phyloP scores from a whole-genome alignment of 345 rosid species.

The Linum tenue region DNA sequence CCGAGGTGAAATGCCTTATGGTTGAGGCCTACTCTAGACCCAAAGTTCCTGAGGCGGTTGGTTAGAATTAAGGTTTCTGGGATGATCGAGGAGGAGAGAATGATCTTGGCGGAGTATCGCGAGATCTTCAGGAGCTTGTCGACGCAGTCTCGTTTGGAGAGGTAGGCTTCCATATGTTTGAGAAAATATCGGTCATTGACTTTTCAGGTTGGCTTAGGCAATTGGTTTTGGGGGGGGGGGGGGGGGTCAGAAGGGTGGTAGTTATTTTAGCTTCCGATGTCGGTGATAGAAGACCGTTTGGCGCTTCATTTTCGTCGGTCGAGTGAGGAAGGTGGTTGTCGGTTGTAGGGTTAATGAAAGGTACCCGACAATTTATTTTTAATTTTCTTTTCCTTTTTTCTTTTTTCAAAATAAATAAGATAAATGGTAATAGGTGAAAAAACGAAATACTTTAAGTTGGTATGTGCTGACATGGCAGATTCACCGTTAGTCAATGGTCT shows the following conservation, averaged over 20 bases:
- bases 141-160: conserved; percentile 72
- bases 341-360: neutral
- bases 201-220: conserved; percentile 2
- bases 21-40: conserved; percentile 80
- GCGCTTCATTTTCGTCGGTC: no score
- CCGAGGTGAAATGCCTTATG: conserved; percentile 94
- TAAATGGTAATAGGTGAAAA: no score
- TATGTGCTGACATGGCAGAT: no score
- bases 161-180: conserved; percentile 65
- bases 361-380: no score
- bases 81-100: conserved; percentile 50
- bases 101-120: conserved; percentile 74
- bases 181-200: conserved; percentile 36
- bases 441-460: no score
- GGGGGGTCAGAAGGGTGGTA: neutral
- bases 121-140: conserved; percentile 89
- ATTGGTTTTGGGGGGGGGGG: conserved; percentile 8
- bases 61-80: conserved; percentile 37
- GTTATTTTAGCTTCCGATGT: neutral
- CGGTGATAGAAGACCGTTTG: no score
- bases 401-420: no score
- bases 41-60: conserved; percentile 57
- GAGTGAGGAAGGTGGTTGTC: conserved; percentile 9
- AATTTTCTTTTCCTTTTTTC: no score
- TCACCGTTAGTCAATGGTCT: no score